Evolutionary conservation across 225 moss, liverwort and hornwort species (phyloP).

Genomic region (Thuidium tamariscinum): DNA sequence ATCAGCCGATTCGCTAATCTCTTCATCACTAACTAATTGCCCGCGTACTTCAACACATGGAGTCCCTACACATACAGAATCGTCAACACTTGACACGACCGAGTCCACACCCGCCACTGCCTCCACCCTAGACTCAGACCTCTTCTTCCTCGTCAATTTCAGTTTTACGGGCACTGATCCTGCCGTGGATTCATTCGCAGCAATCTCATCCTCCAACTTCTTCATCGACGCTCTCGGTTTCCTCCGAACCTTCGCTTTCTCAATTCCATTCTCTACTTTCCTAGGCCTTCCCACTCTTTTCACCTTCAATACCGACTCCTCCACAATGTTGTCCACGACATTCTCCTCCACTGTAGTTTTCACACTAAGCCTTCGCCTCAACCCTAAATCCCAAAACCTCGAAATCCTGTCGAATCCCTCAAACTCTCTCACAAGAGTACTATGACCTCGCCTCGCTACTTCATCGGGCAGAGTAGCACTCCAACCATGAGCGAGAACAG

Average conservation of each 20-base stretch:
- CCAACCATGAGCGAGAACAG: background rate
- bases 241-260: slow-evolving; percentile 3
- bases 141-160: slow-evolving; percentile 11
- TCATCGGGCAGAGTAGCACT: background rate
- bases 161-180: background rate
- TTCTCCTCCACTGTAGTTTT: background rate
- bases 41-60: background rate
- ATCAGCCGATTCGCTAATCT: background rate
- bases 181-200: slow-evolving; percentile 12
- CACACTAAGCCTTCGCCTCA: slow-evolving; percentile 8
- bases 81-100: background rate
- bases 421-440: background rate
- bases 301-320: background rate
- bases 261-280: slow-evolving; percentile 6
- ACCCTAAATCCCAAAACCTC: background rate
- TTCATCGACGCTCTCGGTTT: slow-evolving; percentile 29
- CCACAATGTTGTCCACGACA: background rate
- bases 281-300: slow-evolving; percentile 8
- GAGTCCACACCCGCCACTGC: background rate
- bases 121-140: background rate
- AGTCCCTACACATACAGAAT: background rate
- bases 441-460: background rate
- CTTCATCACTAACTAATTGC: background rate
- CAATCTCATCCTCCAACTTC: slow-evolving; percentile 37
- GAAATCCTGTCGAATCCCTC: background rate